phyloP scores from a whole-genome alignment of 441 rosid genomes.

The Gossypium trilobum region DNA sequence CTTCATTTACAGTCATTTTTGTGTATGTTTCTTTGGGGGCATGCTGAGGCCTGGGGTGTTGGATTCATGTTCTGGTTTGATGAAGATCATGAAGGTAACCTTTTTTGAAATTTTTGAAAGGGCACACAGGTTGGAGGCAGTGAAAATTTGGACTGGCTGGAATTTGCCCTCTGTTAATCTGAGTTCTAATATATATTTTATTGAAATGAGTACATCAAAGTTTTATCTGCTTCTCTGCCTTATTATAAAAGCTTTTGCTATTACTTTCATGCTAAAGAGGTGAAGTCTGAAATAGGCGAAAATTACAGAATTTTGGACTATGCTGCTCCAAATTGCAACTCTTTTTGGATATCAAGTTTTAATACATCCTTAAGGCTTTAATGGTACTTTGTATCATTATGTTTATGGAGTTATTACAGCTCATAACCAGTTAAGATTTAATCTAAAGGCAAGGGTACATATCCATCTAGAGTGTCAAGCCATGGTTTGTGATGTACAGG shows the following conservation, averaged over 20 bases:
- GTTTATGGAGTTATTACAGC: background rate
- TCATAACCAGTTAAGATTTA: background rate
- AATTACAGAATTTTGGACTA: background rate
- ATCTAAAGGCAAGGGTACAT: background rate
- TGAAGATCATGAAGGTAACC: background rate
- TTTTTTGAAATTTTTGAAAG: background rate
- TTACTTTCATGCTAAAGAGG: background rate
- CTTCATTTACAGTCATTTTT: background rate
- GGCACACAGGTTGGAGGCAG: background rate
- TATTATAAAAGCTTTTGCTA: background rate
- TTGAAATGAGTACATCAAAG: background rate
- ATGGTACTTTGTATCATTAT: background rate
- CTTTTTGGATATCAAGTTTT: background rate
- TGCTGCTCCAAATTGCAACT: background rate
- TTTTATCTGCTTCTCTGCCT: background rate
- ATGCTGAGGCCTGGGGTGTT: background rate
- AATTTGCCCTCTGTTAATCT: slow-evolving; percentile 15
- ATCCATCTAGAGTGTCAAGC: background rate
- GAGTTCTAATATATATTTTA: slow-evolving; percentile 9
- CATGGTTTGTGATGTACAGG: too few relatives aligned
- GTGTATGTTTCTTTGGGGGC: background rate
- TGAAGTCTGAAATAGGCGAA: background rate
- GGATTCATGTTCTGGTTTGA: background rate
- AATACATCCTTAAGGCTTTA: background rate
- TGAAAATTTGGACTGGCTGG: slow-evolving; percentile 17